A percentile compares a stretch with the other conserved stretches of the same genome.
phyloP scores from a whole-genome alignment of 2,329 filamentous ascomycete genomes.

The Venturia pyrina region DNA sequence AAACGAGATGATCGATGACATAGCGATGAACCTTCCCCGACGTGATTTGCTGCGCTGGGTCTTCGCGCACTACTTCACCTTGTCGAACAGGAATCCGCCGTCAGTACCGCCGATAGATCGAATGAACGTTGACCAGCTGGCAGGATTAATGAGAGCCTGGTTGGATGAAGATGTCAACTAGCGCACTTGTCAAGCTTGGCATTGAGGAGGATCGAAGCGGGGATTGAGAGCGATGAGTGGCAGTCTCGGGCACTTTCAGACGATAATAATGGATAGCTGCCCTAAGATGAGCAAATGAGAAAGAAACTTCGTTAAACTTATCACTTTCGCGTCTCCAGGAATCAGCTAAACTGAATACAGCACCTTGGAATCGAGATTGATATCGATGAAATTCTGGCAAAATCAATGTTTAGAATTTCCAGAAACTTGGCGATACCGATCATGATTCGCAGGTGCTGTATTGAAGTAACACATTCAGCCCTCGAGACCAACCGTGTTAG shows the following conservation, averaged over 20 bases:
- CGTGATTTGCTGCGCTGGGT: conserved; percentile 8
- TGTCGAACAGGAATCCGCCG: conserved; percentile 1
- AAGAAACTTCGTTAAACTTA: too few relatives aligned
- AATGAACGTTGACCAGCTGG: neutral
- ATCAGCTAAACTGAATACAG: too few relatives aligned
- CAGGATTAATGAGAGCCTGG: neutral
- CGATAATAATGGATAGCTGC: neutral
- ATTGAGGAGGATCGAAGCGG: neutral
- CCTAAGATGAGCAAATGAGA: neutral
- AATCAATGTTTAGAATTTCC: too few relatives aligned
- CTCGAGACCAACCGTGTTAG: too few relatives aligned
- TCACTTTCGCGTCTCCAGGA: too few relatives aligned
- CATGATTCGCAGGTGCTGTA: too few relatives aligned
- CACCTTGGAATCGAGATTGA: too few relatives aligned
- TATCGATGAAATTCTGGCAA: too few relatives aligned
- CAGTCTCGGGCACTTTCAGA: neutral
- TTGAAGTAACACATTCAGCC: too few relatives aligned
- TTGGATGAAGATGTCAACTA: neutral
- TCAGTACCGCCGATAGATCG: neutral
- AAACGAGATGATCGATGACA: conserved; percentile 11
- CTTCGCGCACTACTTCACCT: conserved; percentile 8
- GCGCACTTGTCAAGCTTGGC: neutral
- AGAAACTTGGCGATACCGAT: too few relatives aligned
- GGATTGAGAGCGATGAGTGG: neutral
- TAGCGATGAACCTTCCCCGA: neutral